Base-by-base conservation (phyloP, 2,329 filamentous ascomycete species). In the Magnaporthiopsis poae region DNA sequence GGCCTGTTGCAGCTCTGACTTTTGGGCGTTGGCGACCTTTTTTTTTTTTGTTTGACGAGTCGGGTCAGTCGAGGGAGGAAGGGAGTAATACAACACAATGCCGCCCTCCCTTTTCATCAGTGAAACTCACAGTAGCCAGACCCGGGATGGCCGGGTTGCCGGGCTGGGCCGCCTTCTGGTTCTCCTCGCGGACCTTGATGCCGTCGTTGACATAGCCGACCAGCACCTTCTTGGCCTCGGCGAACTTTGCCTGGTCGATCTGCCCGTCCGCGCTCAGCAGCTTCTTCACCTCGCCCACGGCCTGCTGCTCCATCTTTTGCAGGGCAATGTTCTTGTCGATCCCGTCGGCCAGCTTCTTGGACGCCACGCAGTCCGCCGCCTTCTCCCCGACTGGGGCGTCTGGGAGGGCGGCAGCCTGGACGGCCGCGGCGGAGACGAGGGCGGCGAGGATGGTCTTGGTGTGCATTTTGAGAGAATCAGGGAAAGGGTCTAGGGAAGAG, bases 271-370 rank as follows among this genome's bases (percentile, higher is more conserved):
- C 56, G 56, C 56, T 60, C n/a, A 64, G n/a, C 5, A 64, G 27
- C n/a, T 33, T 21, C 62, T 29, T 21, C 27, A 64, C 21, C 13
- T 31, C 18, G 25, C 12, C n/a, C 35, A 46, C 62, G 35, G 62
- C 13, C 62, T 15, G 1, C 13, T 31, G 62, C 62, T 64, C 62
- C 27, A n/a, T 18, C 27, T 64, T 8, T 18, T 64, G 62, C 11
- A 25, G 25, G 35, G 31, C 11, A 18, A 64, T 64, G 62, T 64
- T 64, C 62, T 64, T 29, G 1, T 64, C 29, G 46, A 64, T 64
- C n/a, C 62, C 62, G 13, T 59, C 46, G 1, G n/a, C 13, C 18
- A 64, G 62, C 39, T 59, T 59, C 46, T 59, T 59, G 36, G 36
- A 29, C 12, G 62, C 62, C 5, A 5, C 18, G 39, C 62, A 64